Evolutionary conservation across 257 asterid species (phyloP), one percentile per base, ranked within the genome.

Genomic region (Agastache rugosa): DNA sequence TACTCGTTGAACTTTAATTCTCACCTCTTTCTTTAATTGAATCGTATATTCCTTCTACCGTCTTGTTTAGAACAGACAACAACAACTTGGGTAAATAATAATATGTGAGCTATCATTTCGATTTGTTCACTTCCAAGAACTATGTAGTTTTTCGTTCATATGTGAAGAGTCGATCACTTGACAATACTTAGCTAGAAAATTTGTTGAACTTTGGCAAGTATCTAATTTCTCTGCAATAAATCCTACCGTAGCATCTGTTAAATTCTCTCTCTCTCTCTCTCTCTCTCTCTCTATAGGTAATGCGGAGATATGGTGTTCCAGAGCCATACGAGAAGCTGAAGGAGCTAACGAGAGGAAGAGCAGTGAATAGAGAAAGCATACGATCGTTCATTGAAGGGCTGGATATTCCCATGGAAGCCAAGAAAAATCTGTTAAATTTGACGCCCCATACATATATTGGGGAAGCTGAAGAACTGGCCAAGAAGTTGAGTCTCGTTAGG

Each of bases 261-360:
- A 63, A 15, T 45, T 35, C 23, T 25, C 48, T 11, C 9, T 59
- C 14, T 47, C 14, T 47, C 14, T 47, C 16, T 15, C 9, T 16
- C 1, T 4, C 2, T 48, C 16, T 15, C 48, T 41, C 29, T 0
- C 7, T 1, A 6, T 69, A 94, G 98, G 97, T 93, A 50, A 93
- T 93, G 98, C 87, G 98, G 69, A 86, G 94, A 78, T 93, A 86
- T 34, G 93, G 86, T 59, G 91, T 90, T 51, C 96, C 98, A 16
- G 97, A 91, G 81, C 97, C 98, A 37, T 90, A 93, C 34, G 98
- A 93, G 85, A 93, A 93, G 80, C 87, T 93, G 3, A 93, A 93
- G 90, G 97, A 86, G 84, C 89, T 91, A 48, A 93, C 98, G 1
- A 77, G 98, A 84, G 97, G 98, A 77, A 86, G 88, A 88, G 79